phyloP scores from a whole-genome alignment of 2,329 filamentous ascomycete species.

The Colletotrichum liriopes region DNA sequence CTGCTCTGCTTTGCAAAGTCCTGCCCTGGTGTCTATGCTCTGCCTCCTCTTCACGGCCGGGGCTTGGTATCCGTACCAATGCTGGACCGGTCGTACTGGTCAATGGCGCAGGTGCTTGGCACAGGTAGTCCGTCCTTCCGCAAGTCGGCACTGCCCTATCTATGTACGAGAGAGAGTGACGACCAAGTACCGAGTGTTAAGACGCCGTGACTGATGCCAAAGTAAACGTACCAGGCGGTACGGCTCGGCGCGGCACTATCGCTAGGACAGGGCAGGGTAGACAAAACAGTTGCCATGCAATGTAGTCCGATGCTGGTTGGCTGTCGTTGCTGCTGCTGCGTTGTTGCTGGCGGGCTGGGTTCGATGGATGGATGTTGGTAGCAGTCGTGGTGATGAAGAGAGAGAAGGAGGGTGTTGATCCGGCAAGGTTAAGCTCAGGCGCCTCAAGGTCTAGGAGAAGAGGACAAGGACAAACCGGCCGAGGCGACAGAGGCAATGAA shows the following conservation, averaged over 20 bases:
- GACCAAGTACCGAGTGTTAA: background rate
- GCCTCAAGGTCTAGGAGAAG: constrained; percentile 2
- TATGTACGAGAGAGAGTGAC: background rate
- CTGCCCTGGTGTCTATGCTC: background rate
- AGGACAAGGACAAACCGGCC: background rate
- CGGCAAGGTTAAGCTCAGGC: constrained; percentile 21
- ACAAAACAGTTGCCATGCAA: background rate
- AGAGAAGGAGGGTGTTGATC: background rate
- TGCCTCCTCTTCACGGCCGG: background rate
- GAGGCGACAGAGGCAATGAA: constrained; percentile 3
- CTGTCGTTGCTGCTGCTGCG: background rate
- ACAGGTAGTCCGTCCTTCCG: background rate
- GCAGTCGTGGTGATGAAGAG: background rate
- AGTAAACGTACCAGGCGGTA: background rate
- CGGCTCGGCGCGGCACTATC: background rate
- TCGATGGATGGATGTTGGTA: background rate
- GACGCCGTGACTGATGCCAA: background rate
- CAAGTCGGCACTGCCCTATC: background rate
- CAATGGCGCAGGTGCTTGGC: constrained; percentile 4
- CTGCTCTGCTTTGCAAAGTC: background rate
- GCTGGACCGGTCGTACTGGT: background rate
- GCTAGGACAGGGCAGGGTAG: background rate
- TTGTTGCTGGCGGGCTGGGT: background rate
- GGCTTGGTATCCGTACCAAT: background rate
- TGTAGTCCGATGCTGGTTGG: background rate